Conservation (phyloP, 192 early-diverging fungal species). For the Backusella liffmaniae region DNA sequence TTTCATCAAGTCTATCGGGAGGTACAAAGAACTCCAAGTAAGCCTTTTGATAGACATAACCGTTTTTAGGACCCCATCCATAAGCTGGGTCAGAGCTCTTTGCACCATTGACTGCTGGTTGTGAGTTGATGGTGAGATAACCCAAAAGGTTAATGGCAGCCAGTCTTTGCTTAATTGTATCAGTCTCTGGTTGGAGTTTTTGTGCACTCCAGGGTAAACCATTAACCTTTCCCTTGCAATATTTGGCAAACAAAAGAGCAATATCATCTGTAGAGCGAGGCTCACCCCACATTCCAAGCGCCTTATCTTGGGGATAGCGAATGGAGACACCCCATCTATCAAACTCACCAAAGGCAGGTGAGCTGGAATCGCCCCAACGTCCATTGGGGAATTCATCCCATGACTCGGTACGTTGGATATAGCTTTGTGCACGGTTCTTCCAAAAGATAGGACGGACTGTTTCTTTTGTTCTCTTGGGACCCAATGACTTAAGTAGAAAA, state of each 20-base stretch:
- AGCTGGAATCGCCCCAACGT: constrained; percentile 96
- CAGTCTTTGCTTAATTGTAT: constrained; percentile 65
- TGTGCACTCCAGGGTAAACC: constrained; percentile 89
- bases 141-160: constrained; percentile 76
- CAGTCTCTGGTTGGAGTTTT: constrained; percentile 78
- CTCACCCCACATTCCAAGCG: constrained; percentile 68
- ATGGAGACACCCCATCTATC: constrained; percentile 75
- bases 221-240: constrained; percentile 68
- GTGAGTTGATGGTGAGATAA: constrained; percentile 94
- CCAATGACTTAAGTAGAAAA: constrained; percentile 31
- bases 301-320: constrained; percentile 55
- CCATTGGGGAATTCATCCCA: constrained; percentile 99
- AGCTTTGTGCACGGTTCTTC: constrained; percentile 91
- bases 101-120: constrained; percentile 91
- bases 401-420: constrained; percentile 82
- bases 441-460: constrained; percentile 99
- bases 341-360: constrained; percentile 67
- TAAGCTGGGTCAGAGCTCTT: constrained; percentile 71
- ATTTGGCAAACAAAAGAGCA: constrained; percentile 71
- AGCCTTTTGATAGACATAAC: constrained; percentile 95
- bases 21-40: constrained; percentile 96
- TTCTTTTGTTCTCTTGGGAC: constrained; percentile 81
- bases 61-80: constrained; percentile 97
- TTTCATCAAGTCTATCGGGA: constrained; percentile 60
- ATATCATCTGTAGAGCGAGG: constrained; percentile 70